Evolutionary conservation across 257 asterid genomes (phyloP), one percentile per base, ranked within the genome.

Genomic region (Jacaranda mimosifolia): DNA sequence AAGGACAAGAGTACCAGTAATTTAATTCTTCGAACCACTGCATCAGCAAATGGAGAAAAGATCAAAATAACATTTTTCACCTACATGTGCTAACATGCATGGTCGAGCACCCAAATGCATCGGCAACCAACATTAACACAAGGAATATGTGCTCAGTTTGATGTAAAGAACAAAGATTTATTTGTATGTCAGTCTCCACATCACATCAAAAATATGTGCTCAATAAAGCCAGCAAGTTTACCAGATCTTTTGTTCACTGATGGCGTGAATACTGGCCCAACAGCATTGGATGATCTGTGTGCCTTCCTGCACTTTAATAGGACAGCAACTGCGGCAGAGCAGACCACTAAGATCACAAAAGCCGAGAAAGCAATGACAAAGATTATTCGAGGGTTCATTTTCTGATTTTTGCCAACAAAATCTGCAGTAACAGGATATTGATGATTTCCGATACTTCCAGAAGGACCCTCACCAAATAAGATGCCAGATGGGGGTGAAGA

Each of bases 161-260:
- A 26, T 26, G 32, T 26, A 26, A 26, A 26, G 32, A 26, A 26
- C 32, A 26, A 26, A 26, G 32, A 26, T 26, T 26, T 26, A 26
- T 26, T 26, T 26, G 32, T 60, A 14, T 9, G 12, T 60, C 43
- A 60, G n/a, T 11, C 40, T 59, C 65, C 40, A 26, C 65, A 59
- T 12, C 65, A 59, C 15, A 9, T 59, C 15, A 32, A 9, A 59
- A 21, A 21, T 13, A 26, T 55, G 39, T 10, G 4, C n/a, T 2
- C 42, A 38, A 63, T 17, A 57, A 58, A 45, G 51, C 51, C 19
- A 19, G 81, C 19, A 70, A 53, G 46, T 75, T 70, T 78, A 92
- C 99, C 98, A 73, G 88, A 85, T 93, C 92, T 89, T 90, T 96
- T 95, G 88, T 95, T 86, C 53, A 84, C 74, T 46, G 97, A 85